Conservation (phyloP, 192 early-diverging fungal species). For the Coemansia sp. region DNA sequence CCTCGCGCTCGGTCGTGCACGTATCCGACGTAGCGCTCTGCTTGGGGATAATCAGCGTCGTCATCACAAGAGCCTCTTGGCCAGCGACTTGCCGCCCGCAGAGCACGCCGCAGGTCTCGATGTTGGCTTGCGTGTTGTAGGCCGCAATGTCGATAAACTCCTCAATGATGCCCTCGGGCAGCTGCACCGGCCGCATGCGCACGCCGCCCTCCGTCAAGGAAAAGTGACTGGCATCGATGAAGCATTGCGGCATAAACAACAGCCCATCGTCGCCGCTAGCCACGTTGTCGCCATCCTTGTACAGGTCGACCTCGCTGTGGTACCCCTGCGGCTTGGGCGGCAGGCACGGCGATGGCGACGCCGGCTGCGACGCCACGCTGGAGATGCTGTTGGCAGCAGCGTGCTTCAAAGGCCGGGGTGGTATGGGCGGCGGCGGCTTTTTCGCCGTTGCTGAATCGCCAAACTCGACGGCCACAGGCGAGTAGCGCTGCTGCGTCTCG, state of each 20-base stretch:
- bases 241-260: constrained; percentile 33
- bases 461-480: neutral
- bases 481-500: neutral
- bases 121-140: constrained; percentile 69
- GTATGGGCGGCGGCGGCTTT: constrained; percentile 11
- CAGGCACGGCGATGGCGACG: constrained; percentile 6
- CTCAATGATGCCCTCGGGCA: constrained; percentile 66
- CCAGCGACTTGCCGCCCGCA: constrained; percentile 66
- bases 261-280: neutral
- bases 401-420: constrained; percentile 17
- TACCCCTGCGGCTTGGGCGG: constrained; percentile 51
- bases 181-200: constrained; percentile 62
- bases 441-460: neutral
- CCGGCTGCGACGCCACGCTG: neutral
- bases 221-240: constrained; percentile 41
- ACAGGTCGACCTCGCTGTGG: constrained; percentile 1
- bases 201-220: constrained; percentile 55
- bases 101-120: constrained; percentile 88
- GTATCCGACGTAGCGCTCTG: constrained; percentile 85
- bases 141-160: constrained; percentile 71
- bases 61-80: constrained; percentile 52
- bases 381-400: constrained; percentile 1
- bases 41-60: constrained; percentile 84
- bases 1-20: constrained; percentile 78
- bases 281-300: neutral